Percentiles rank a stretch among this genome's conserved stretches.
Conservation (phyloP, 345 rosid species). For the Pistacia atlantica region DNA sequence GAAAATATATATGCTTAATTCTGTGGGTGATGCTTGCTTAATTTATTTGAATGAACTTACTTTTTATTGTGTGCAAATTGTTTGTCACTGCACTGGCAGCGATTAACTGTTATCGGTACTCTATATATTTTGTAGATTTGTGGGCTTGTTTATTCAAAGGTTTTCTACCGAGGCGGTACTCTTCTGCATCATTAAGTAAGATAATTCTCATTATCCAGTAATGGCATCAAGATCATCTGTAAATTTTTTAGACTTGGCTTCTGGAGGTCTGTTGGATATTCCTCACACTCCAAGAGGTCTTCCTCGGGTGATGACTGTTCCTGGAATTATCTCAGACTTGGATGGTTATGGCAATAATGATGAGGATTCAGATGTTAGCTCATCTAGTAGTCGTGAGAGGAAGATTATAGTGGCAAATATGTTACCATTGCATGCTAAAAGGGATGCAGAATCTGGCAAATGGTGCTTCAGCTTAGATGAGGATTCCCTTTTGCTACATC, state of each 20-base stretch:
- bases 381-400: constrained; percentile 48
- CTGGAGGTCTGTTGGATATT: constrained; percentile 60
- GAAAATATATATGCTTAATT: not conserved
- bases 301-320: constrained; percentile 74
- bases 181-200: constrained; percentile 1
- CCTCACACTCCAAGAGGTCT: constrained; percentile 64
- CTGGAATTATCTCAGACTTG: constrained; percentile 68
- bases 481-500: constrained; percentile 58
- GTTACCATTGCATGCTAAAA: constrained; percentile 53
- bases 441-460: constrained; percentile 42
- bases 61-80: not conserved
- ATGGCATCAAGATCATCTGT: constrained; percentile 68
- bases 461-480: constrained; percentile 69
- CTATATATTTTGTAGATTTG: constrained; percentile 22
- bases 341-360: constrained; percentile 50
- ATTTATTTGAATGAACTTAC: not conserved
- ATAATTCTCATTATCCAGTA: constrained; percentile 14
- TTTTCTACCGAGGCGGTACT: constrained; percentile 18
- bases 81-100: not conserved
- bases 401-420: constrained; percentile 61
- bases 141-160: constrained; percentile 3
- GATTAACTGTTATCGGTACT: not conserved
- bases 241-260: constrained; percentile 56
- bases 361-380: constrained; percentile 53
- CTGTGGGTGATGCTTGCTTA: not conserved